Base-by-base conservation (phyloP, 192 early-diverging fungal species). In the Backusella liffmaniae region DNA sequence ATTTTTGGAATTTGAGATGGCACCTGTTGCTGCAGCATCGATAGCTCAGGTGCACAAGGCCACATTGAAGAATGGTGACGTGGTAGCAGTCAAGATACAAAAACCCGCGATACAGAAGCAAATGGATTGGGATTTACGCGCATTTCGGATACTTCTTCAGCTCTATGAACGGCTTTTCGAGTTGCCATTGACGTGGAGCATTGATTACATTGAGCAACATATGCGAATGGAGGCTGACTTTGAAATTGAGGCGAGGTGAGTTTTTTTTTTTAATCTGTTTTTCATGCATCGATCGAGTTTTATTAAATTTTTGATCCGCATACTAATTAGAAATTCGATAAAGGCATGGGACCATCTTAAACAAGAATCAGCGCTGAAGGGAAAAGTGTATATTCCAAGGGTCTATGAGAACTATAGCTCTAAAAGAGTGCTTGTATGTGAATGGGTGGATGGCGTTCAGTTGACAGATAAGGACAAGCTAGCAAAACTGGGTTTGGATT, bases 11-110 rank as follows among this genome's bases (percentile, higher is more conserved):
- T 97, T 98, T 79, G 88, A 89, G 18, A 67, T 75, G 5, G 39
- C 79, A 13, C 92, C 97, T 8, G 81, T 95, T 13, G 97, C 95
- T 0, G 92, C 92, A 7, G 97, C 97, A 0, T 97, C 95, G n/a
- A 94, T 98, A 66, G 97, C 96, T 0, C 96, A 97, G 76, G 97
- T 98, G 5, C 97, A 98, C 74, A 88, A 86, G n/a, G 95, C 94
- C 2, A 87, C 79, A 21, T 79, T 95, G 8, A 83, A 85, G n/a
- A 87, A 88, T 44, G 91, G 91, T 12, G 87, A 88, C 10, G 66
- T 72, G 0, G 95, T 98, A 6, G 97, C 97, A 0, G 95, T 98
- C 32, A 98, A 98, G 85, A 85, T 98, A 5, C 97, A 98, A 74
- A 98, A 97, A 74, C 97, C 96, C 0, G 93, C 92, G 74, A 96